Evolutionary conservation across 176 grass and related monocot genomes (phyloP).

Genomic region (Phyllostachys edulis): DNA sequence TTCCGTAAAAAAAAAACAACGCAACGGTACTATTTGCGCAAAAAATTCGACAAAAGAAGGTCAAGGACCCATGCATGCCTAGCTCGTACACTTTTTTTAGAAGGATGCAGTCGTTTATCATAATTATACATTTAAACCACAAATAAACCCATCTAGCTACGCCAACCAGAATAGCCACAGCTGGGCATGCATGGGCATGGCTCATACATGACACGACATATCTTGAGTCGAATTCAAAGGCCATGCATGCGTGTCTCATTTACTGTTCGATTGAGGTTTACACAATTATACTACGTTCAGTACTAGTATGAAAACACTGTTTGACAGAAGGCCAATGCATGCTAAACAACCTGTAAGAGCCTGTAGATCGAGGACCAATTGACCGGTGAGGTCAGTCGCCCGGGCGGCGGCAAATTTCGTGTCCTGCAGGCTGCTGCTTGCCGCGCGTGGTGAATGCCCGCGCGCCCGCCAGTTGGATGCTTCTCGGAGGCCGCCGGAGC

Average conservation of each 20-base stretch:
- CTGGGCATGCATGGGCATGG: too few species aligned
- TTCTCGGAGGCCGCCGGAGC: conserved; percentile 27
- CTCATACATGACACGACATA: too few species aligned
- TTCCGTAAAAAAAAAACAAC: too few species aligned
- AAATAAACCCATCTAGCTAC: too few species aligned
- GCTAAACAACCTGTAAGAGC: background rate
- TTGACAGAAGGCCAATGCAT: background rate
- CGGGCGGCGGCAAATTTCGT: too few species aligned
- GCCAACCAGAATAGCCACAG: too few species aligned
- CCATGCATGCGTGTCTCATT: background rate
- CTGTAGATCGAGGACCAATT: background rate
- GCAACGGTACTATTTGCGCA: too few species aligned
- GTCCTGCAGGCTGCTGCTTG: background rate
- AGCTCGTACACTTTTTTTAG: background rate
- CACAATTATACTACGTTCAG: background rate
- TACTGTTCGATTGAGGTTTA: too few species aligned
- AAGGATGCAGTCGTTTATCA: background rate
- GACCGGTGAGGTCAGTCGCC: background rate
- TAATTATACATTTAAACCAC: background rate
- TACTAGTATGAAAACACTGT: too few species aligned
- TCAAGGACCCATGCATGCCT: background rate
- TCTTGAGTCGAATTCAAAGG: background rate
- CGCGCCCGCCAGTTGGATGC: conserved; percentile 26
- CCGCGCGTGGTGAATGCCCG: background rate
- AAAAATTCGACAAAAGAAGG: too few species aligned